phyloP scores from a whole-genome alignment of 768 basidiomycete genomes.

The Hericium rajendrae region DNA sequence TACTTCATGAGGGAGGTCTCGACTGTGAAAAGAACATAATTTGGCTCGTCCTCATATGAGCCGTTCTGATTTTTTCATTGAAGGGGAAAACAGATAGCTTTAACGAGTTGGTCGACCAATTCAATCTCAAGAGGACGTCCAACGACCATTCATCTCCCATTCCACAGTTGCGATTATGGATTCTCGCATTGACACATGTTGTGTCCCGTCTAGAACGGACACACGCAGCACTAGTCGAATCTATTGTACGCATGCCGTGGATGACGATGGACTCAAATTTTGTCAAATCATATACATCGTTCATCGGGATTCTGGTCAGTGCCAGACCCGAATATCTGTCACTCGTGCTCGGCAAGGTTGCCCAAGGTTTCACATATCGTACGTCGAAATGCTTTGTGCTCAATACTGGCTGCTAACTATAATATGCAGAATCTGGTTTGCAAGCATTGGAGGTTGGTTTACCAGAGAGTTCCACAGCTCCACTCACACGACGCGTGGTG shows the following conservation, averaged over 20 bases:
- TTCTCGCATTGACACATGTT: conserved; percentile 82
- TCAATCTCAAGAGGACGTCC: conserved; percentile 43
- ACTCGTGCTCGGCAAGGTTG: conserved; percentile 70
- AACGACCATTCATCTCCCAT: conserved; percentile 25
- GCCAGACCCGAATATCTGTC: conserved; percentile 88
- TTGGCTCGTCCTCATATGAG: conserved; percentile 2
- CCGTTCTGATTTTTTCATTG: conserved; percentile 3
- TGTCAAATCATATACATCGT: conserved; percentile 81
- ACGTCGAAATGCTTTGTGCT: conserved; percentile 24
- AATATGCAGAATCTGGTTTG: conserved; percentile 54
- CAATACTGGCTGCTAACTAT: conserved; percentile 3
- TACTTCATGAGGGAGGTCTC: neutral
- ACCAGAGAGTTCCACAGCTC: conserved; percentile 55
- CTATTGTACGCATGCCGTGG: conserved; percentile 86
- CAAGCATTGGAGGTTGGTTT: conserved; percentile 48
- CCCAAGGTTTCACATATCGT: conserved; percentile 88
- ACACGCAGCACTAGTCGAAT: conserved; percentile 75
- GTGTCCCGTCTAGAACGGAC: conserved; percentile 81
- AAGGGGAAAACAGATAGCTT: conserved; percentile 72
- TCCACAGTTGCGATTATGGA: conserved; percentile 65
- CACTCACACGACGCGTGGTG: conserved; percentile 72
- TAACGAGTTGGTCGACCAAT: conserved; percentile 84
- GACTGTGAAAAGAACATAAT: no score
- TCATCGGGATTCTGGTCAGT: conserved; percentile 85
- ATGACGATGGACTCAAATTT: conserved; percentile 78